Evolutionary conservation across 257 asterid species (phyloP).

Genomic region (Plantago elongata): DNA sequence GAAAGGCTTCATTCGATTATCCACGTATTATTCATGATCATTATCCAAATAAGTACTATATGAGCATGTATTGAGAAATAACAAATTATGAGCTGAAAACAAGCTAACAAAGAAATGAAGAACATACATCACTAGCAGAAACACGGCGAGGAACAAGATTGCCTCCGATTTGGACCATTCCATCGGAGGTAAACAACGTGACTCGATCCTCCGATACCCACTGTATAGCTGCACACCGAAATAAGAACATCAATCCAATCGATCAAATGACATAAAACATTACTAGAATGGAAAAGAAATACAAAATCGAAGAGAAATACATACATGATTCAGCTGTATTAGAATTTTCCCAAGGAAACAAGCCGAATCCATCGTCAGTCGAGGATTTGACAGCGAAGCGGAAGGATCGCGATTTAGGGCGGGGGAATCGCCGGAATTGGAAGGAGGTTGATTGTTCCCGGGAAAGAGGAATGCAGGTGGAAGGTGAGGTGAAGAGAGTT

Average conservation of each 20-base stretch:
- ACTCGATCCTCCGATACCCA: conserved; percentile 85
- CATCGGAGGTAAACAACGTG: conserved; percentile 86
- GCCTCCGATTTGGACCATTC: conserved; percentile 89
- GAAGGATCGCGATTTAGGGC: conserved; percentile 30
- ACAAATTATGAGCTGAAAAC: no score
- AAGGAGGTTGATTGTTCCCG: conserved; percentile 39
- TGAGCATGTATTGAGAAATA: no score
- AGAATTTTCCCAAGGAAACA: conserved; percentile 75
- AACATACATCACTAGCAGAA: conserved; percentile 57
- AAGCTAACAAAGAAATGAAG: no score
- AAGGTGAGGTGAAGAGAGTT: conserved; percentile 45
- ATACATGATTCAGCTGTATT: conserved; percentile 50
- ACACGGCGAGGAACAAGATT: conserved; percentile 71
- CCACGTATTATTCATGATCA: no score
- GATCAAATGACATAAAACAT: not conserved
- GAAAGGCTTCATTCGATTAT: no score
- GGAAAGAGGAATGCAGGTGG: conserved; percentile 36
- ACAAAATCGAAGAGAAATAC: conserved; percentile 1
- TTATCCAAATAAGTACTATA: no score
- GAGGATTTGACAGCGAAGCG: conserved; percentile 44
- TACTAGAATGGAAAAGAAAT: not conserved
- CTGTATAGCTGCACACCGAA: conserved; percentile 50
- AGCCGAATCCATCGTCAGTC: conserved; percentile 69
- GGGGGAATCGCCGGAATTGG: conserved; percentile 25
- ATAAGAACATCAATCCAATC: not conserved